Evolutionary conservation across 148 eudicot genomes (phyloP).

Genomic region (Fagopyrum tataricum): DNA sequence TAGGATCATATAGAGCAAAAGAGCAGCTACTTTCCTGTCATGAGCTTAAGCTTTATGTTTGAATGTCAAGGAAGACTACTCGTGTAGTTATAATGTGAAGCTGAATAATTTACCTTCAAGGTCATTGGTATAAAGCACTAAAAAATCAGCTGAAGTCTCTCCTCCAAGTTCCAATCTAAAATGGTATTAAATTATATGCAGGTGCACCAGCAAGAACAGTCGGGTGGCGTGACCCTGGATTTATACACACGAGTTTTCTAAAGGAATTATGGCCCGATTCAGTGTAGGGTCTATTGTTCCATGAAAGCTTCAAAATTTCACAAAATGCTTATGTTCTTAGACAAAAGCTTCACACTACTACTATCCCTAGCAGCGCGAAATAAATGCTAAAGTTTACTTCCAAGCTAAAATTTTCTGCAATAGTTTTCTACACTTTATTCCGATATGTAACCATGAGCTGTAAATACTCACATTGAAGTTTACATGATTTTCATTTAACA

Average conservation of each 20-base stretch:
- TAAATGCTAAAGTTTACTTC: not conserved
- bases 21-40: not conserved
- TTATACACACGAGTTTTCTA: slow-evolving; percentile 47
- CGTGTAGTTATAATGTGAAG: not conserved
- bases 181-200: slow-evolving; percentile 12
- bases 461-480: not conserved
- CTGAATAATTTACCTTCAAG: not conserved
- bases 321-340: not conserved
- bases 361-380: not conserved
- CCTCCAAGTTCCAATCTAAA: not conserved
- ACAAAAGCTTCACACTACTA: not conserved
- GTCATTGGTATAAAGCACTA: not conserved
- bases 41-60: no score
- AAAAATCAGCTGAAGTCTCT: not conserved
- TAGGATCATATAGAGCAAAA: not conserved
- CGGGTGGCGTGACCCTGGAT: slow-evolving; percentile 74
- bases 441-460: not conserved
- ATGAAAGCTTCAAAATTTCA: not conserved
- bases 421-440: no score
- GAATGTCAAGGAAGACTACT: not conserved
- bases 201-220: slow-evolving; percentile 65
- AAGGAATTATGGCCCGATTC: slow-evolving; percentile 63
- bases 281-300: slow-evolving; percentile 25
- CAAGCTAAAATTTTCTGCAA: no score
- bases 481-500: not conserved